Evolutionary conservation across 352 stramenopile species (phyloP).

Genomic region (Globisporangium cylindrosporum): DNA sequence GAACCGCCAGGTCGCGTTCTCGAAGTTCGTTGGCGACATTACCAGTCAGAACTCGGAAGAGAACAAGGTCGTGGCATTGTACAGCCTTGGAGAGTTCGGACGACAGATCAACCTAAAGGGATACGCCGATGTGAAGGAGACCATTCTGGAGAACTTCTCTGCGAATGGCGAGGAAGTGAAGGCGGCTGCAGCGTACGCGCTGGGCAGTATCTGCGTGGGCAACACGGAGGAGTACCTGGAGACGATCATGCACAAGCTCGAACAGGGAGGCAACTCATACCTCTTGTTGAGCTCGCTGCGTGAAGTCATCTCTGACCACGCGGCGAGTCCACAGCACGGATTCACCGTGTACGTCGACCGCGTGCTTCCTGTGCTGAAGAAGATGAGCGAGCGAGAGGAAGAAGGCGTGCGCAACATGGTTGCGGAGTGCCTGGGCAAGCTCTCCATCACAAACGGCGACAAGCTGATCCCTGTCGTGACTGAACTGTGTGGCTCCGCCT

Average conservation of each 20-base stretch:
- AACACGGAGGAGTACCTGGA: conserved; percentile 89
- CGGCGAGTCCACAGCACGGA: conserved; percentile 68
- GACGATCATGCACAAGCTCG: conserved; percentile 92
- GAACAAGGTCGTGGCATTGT: conserved; percentile 89
- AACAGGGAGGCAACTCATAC: conserved; percentile 93
- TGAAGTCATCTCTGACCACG: conserved; percentile 92
- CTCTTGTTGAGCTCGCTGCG: conserved; percentile 95
- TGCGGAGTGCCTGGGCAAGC: conserved; percentile 95
- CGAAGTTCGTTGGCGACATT: conserved; percentile 72
- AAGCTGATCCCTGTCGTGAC: conserved; percentile 90
- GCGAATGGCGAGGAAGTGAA: conserved; percentile 92
- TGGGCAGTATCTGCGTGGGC: conserved; percentile 95
- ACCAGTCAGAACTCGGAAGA: conserved; percentile 49
- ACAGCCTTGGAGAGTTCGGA: conserved; percentile 95
- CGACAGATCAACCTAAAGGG: conserved; percentile 88
- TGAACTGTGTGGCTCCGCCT: conserved; percentile 62
- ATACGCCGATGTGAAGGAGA: conserved; percentile 84
- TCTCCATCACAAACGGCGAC: conserved; percentile 89
- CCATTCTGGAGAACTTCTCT: conserved; percentile 91
- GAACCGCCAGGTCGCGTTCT: conserved; percentile 69
- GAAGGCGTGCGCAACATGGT: conserved; percentile 98
- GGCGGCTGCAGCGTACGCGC: conserved; percentile 93
- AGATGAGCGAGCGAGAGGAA: conserved; percentile 91
- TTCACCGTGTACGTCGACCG: conserved; percentile 74
- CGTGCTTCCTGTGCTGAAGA: conserved; percentile 94